phyloP scores from a whole-genome alignment of 768 basidiomycete species.

The Dentipellis fragilis region DNA sequence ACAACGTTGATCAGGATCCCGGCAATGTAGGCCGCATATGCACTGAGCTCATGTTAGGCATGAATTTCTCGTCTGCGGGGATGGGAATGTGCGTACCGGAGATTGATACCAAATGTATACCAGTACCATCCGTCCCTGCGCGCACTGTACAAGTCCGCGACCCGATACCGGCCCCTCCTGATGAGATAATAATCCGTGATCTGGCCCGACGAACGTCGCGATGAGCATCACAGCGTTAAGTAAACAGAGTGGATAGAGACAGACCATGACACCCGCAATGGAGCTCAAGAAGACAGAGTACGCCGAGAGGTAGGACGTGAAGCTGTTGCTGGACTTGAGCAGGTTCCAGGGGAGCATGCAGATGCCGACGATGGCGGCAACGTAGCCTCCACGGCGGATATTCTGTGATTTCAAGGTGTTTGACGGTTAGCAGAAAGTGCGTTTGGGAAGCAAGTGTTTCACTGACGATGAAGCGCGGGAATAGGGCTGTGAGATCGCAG shows the following conservation, averaged over 20 bases:
- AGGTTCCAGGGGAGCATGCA: slow-evolving; percentile 74
- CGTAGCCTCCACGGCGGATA: slow-evolving; percentile 76
- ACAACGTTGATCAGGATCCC: slow-evolving; percentile 79
- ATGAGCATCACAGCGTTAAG: neutral
- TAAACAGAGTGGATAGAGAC: slow-evolving; percentile 7
- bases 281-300: slow-evolving; percentile 78
- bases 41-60: slow-evolving; percentile 22
- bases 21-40: slow-evolving; percentile 56
- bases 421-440: neutral
- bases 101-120: slow-evolving; percentile 67
- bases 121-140: slow-evolving; percentile 57
- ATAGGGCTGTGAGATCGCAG: slow-evolving; percentile 70
- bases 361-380: slow-evolving; percentile 70
- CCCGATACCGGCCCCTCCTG: slow-evolving; percentile 57
- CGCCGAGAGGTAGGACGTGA: slow-evolving; percentile 74
- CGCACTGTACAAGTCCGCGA: slow-evolving; percentile 59
- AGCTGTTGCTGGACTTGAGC: slow-evolving; percentile 60
- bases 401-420: slow-evolving; percentile 30
- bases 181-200: slow-evolving; percentile 75
- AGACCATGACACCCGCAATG: slow-evolving; percentile 72
- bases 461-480: slow-evolving; percentile 65
- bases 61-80: neutral
- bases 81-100: slow-evolving; percentile 31
- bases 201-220: slow-evolving; percentile 22
- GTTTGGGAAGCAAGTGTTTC: neutral